These are phyloP conservation scores for Puccinia horiana DNA, from an alignment of 1,284 basidiomycete genomes.

Conservation along the genomic window DNA sequence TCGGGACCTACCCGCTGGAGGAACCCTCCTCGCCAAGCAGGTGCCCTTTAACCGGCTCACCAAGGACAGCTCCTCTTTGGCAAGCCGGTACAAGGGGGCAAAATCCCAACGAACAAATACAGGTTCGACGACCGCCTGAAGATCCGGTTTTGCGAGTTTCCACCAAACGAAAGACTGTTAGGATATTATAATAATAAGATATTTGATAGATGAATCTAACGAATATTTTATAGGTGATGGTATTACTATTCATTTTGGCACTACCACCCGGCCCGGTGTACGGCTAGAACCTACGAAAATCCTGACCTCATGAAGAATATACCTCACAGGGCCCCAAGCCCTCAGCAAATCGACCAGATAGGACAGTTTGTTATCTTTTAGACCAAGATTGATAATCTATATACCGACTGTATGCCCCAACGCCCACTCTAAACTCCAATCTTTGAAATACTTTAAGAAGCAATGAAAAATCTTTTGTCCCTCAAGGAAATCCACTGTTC, in stretches of 20 bases:
- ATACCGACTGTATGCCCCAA: neutral
- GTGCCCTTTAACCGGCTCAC: too few species aligned
- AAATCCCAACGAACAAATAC: too few species aligned
- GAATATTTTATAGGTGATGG: neutral
- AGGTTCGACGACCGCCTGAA: too few species aligned
- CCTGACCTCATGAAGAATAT: slow-evolving; percentile 6
- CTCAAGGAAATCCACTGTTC: neutral
- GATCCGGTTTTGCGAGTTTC: too few species aligned
- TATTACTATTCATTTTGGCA: neutral
- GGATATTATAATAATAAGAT: too few species aligned
- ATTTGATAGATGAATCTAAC: neutral
- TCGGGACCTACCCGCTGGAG: too few species aligned
- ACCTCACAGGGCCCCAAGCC: too few species aligned
- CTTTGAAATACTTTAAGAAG: neutral
- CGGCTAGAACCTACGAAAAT: neutral
- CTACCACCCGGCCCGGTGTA: neutral
- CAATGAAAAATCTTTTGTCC: neutral
- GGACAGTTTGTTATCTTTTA: neutral
- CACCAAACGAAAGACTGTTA: too few species aligned
- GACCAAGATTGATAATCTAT: slow-evolving; percentile 8
- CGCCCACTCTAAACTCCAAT: neutral
- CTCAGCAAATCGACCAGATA: neutral
- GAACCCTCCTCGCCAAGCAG: too few species aligned
- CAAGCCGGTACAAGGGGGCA: too few species aligned
- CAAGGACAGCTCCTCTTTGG: too few species aligned